Base-by-base conservation (phyloP, 805 yeast species). In the Zygosaccharomyces rouxii region DNA sequence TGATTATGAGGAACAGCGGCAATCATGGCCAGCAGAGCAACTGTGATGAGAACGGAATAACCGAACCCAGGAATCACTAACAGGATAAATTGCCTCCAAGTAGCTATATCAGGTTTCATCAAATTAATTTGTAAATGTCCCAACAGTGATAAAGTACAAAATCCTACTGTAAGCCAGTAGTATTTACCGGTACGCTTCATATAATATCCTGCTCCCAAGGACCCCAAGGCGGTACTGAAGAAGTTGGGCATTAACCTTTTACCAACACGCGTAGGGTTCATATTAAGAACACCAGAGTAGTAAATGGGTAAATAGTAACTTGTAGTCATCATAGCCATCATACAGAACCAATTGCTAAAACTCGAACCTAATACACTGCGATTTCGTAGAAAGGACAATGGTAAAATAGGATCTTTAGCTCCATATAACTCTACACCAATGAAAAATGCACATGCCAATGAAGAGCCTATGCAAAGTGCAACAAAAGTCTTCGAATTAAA, bases 1-100 rank as follows among this genome's bases (percentile, higher is more conserved):
- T 74, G 76, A 48, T 81, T 78, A 33, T 72, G 64, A 2, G 89
- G 88, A 7, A 81, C 89, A 1, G 89, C 81, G 1, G 89, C 85
- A 53, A 84, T 83, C 69, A 83, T 74, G 1, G 89, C 79, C 19
- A 84, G 65, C 39, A 84, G 69, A 0, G 88, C 82, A 10, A 83
- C 79, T 0, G 89, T 84, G 54, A 84, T 72, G 64, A 83, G 71
- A 2, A 78, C 73, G 0, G 86, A 68, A 53, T 76, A 76, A 0
- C 84, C 83, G 48, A 77, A 59, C 1, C 83, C 80, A 2, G 84
- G 80, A 2, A 78, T 65, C 3, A 76, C 51, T 23, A 73, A 62
- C 26, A 83, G 50, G 1, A 71, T 47, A 52, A 66, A 78, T 53
- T 77, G 79, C 28, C 69, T 73, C 56, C 75, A 66, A 6, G 64